Evolutionary conservation across 306 rosid genomes (phyloP), one percentile per base, ranked within the genome.

Genomic region (Crataegus laevigata): DNA sequence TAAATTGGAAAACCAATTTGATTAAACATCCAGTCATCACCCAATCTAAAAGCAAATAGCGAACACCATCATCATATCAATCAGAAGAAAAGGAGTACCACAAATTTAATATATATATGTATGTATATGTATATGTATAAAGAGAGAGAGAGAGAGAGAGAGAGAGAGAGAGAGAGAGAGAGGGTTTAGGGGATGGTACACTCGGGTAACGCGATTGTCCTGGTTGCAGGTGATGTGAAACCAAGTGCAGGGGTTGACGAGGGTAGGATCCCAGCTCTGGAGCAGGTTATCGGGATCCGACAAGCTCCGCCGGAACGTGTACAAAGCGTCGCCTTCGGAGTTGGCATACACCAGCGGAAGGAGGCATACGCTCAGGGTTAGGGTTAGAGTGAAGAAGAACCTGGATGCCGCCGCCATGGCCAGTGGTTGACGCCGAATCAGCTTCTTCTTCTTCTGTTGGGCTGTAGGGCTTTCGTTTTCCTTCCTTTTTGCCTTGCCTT

Each of bases 251-350:
- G 98, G 98, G 58, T 91, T 90, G 5, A 94, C 98, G 22, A 94
- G 96, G 13, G 94, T 94, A 32, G 98, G 93, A 87, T 94, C 98
- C 98, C 98, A 94, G 80, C 98, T 94, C 83, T 91, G 96, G 36
- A 94, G 97, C 5, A 91, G 91, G 80, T 90, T 90, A 77, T 86
- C 91, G 0, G 97, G 97, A 87, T 94, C 97, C 40, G 89, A 85
- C 6, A 94, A 81, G 86, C 96, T 91, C 70, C 88, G 84, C 38
- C 92, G 82, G 18, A 94, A 89, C 43, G 94, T 86, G 75, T 85
- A 91, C 11, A 94, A 94, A 17, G 97, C 97, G 75, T 91, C 98
- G 3, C 97, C 97, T 85, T 94, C 98, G 30, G 94, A 87, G 87
- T 94, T 94, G 1, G 85, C 91, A 24, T 1, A 28, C 3, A 76